These are phyloP conservation scores for Coemansia sp. DNA, from an alignment of 192 early-diverging fungal genomes.

Conservation along the genomic window DNA sequence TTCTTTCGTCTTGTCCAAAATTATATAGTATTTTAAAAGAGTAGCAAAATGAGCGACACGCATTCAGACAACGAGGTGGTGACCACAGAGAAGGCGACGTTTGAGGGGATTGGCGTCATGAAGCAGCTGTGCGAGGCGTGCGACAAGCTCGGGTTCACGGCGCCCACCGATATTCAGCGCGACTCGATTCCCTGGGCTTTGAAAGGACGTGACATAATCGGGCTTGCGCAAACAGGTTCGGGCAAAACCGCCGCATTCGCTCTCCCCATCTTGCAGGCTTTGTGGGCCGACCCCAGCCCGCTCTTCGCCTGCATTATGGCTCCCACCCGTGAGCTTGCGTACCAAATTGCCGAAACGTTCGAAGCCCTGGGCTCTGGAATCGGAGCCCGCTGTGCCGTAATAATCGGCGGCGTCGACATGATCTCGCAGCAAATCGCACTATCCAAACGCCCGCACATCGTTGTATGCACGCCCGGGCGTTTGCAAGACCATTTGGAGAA, in stretches of 20 bases:
- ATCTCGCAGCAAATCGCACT: conserved; percentile 93
- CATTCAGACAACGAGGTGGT: background rate
- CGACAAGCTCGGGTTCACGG: conserved; percentile 81
- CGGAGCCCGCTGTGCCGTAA: conserved; percentile 86
- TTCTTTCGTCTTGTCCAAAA: background rate
- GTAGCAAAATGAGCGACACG: background rate
- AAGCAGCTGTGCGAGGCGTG: conserved; percentile 86
- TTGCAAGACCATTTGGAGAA: conserved; percentile 96
- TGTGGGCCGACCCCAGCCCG: conserved; percentile 86
- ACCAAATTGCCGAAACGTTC: conserved; percentile 92
- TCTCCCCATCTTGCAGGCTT: conserved; percentile 77
- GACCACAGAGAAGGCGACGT: conserved; percentile 22
- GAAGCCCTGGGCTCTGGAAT: conserved; percentile 87
- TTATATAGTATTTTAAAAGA: background rate
- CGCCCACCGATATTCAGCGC: conserved; percentile 88
- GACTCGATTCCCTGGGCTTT: conserved; percentile 91
- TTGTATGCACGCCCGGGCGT: conserved; percentile 94
- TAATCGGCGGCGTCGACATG: conserved; percentile 98
- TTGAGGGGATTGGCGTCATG: conserved; percentile 69
- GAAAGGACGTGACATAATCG: conserved; percentile 91
- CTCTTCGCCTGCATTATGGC: conserved; percentile 96
- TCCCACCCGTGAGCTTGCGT: conserved; percentile 93
- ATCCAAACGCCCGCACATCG: conserved; percentile 90
- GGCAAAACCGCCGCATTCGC: conserved; percentile 89
- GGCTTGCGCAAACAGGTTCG: conserved; percentile 95